phyloP scores from a whole-genome alignment of 1,284 basidiomycete species.

The Ceratobasidium sp. region DNA sequence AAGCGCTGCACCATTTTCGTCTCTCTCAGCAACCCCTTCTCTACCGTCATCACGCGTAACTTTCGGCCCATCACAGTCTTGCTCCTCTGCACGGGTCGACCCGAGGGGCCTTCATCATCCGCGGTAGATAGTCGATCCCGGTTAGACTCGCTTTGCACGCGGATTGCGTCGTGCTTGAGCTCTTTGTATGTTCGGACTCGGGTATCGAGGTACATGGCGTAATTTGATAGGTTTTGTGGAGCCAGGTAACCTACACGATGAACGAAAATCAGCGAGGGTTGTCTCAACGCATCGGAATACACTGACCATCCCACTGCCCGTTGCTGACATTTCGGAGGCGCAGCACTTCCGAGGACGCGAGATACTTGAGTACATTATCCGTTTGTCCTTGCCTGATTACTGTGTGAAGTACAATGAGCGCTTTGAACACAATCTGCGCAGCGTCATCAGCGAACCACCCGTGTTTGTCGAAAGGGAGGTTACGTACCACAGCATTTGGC shows the following conservation, averaged over 20 bases:
- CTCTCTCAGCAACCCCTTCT: slow-evolving; percentile 93
- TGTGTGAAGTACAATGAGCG: slow-evolving; percentile 91
- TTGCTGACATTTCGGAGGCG: slow-evolving; percentile 77
- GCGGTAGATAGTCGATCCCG: slow-evolving; percentile 70
- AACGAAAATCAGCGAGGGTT: slow-evolving; percentile 10
- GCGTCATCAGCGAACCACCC: not conserved
- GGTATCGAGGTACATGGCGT: slow-evolving; percentile 88
- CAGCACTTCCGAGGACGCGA: slow-evolving; percentile 80
- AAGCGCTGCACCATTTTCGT: slow-evolving; percentile 89
- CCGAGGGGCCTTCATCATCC: slow-evolving; percentile 53
- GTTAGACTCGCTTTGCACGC: slow-evolving; percentile 88
- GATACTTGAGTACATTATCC: slow-evolving; percentile 84
- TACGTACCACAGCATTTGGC: slow-evolving; percentile 83
- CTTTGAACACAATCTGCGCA: slow-evolving; percentile 92
- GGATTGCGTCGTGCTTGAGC: slow-evolving; percentile 91
- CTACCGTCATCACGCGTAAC: slow-evolving; percentile 89
- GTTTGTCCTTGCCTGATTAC: slow-evolving; percentile 94
- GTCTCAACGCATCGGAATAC: slow-evolving; percentile 9
- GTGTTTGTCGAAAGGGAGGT: not conserved
- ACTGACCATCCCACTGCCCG: slow-evolving; percentile 81
- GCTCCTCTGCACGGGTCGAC: slow-evolving; percentile 58
- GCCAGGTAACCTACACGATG: slow-evolving; percentile 71
- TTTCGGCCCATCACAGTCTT: slow-evolving; percentile 84
- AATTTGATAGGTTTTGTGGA: slow-evolving; percentile 85
- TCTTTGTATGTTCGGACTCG: slow-evolving; percentile 90